Evolutionary conservation across 164 flowering plant species (phyloP), one percentile per base, ranked within the genome.

Genomic region (Cinnamomum chago): DNA sequence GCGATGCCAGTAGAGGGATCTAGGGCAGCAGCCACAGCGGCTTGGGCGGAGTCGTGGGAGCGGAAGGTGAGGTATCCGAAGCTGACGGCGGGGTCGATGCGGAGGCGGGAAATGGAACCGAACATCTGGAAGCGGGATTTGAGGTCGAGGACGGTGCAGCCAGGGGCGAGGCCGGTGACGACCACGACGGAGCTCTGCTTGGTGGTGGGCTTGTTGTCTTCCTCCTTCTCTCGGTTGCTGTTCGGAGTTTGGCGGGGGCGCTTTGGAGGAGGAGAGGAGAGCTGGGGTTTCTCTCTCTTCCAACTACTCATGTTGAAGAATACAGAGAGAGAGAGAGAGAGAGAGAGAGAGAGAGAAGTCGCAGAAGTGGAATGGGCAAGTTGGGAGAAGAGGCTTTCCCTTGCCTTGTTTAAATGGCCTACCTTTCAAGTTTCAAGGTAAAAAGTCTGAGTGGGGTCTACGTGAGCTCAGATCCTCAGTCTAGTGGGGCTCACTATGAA

Each of bases 91-190:
- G 82, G 83, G 75, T 91, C 94, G 76, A 95, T 85, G 23, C 91
- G 88, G 78, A 89, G 85, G 23, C 97, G 88, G 18, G 97, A 88
- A 64, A 94, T 85, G 18, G 83, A 55, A 17, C 97, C 97, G 79
- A 89, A 92, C 81, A 91, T 87, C 86, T 89, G 90, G 80, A 95
- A 88, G 66, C 95, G 85, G 23, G 97, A 87, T 70, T 92, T 92
- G 58, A 91, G 82, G 80, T 92, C 93, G 30, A 92, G 87, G 55
- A 92, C 90, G 2, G 94, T 89, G 84, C 91, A 88, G 30, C 74
- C 81, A 0, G 76, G 64, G 14, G 89, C 72, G 14, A 95, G 84
- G 11, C 90, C 92, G 60, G 77, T 82, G 1, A 90, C 88, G 4
- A 91, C 75, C 52, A 95, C 82, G 11, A 87, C 81, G 1, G 78